Percentiles rank a stretch among this genome's conserved stretches.
Evolutionary conservation across 257 asterid species (phyloP).

Genomic region (Plantago elongata): DNA sequence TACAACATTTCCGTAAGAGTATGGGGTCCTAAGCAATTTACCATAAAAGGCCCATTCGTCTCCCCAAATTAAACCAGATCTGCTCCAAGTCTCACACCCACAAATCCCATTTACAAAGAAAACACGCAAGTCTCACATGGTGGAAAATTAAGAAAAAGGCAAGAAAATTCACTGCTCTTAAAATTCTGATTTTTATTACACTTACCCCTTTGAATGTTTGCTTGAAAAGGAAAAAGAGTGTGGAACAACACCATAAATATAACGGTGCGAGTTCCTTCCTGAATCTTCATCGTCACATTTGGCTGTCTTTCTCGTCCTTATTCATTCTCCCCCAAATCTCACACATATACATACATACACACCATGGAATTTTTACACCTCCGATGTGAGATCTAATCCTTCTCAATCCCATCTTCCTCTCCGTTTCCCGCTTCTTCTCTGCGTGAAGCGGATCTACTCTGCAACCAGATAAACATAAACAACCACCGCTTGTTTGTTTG

Average conservation of each 20-base stretch:
- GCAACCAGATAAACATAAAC: no score
- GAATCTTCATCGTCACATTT: constrained; percentile 24
- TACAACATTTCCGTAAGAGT: no score
- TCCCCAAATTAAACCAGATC: constrained; percentile 17
- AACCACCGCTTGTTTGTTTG: no score
- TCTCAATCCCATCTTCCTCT: not conserved
- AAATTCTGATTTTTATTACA: no score
- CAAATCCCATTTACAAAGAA: not conserved
- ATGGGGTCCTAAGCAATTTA: no score
- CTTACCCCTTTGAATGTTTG: not conserved
- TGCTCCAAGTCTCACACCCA: constrained; percentile 9
- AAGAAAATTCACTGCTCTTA: no score
- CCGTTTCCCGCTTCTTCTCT: constrained; percentile 6
- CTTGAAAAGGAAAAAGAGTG: constrained; percentile 6
- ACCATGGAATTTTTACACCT: not conserved
- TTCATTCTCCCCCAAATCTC: constrained; percentile 9
- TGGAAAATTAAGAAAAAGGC: not conserved
- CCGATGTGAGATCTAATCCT: constrained; percentile 18
- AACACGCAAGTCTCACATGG: constrained; percentile 15
- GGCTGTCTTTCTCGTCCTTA: constrained; percentile 21
- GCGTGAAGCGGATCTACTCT: constrained; percentile 34
- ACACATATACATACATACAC: no score
- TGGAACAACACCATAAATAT: not conserved
- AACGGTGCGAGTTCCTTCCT: not conserved
- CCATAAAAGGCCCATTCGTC: not conserved